Evolutionary conservation across 768 basidiomycete genomes (phyloP), one percentile per base, ranked within the genome.

Genomic region (Auriscalpium vulgare): DNA sequence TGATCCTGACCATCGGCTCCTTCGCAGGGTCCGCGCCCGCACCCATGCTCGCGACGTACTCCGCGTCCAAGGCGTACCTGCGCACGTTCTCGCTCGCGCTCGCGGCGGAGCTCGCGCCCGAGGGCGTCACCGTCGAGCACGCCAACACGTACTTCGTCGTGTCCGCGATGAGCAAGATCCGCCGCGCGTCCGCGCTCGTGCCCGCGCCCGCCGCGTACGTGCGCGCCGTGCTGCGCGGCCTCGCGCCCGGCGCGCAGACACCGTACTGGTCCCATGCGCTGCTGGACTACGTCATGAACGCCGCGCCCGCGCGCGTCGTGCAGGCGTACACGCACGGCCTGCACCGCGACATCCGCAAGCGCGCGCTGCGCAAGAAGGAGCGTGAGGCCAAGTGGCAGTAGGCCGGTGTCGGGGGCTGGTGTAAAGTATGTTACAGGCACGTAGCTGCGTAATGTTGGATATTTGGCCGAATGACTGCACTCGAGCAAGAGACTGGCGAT

Each of bases 71-170:
- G 69, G 87, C 88, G 0, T 97, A 95, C 80, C 73, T 98, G 45
- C 72, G 85, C 9, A 87, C 88, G 0, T 98, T 91, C 73, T 82
- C 87, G 2, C 85, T 84, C 59, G 91, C 94, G 2, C 82, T 99
- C 47, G 88, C 82, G 2, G 85, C 87, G 58, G 95, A 99, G 67
- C 83, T 95, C 56, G 75, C 74, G 63, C 70, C 73, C 37, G 81
- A 88, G 60, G 87, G 88, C 43, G 81, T 99, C 60, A 71, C 78
- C 46, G 92, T 97, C 47, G 81, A 90, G 67, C 81, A 92, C 65
- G 73, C 93, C 57, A 93, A 95, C 73, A 90, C 95, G 0, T 94
- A 91, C 74, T 98, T 95, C 67, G 94, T 99, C 49, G 95, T 94
- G 21, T 94, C 95, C 13, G 90, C 92, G 65, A 86, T 99, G 72